Conservation (phyloP, 345 rosid species). For the Corymbia maculata region DNA sequence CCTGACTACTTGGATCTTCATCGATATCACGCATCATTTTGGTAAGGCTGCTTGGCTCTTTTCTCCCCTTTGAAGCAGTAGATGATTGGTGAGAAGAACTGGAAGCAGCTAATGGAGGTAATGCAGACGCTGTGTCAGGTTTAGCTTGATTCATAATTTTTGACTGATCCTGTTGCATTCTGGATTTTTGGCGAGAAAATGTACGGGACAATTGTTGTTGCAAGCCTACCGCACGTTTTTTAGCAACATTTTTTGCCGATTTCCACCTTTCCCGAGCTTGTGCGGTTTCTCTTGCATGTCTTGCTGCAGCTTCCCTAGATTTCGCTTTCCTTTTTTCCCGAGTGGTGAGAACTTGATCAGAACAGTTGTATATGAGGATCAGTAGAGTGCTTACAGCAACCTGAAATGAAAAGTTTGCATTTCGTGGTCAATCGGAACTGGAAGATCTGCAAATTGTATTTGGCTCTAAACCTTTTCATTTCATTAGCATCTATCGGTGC, state of each 20-base stretch:
- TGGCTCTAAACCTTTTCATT: not conserved
- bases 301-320: slow-evolving; percentile 71
- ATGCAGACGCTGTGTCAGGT: not conserved
- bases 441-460: not conserved
- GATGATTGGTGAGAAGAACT: slow-evolving; percentile 19
- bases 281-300: slow-evolving; percentile 74
- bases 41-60: slow-evolving; percentile 39
- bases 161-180: slow-evolving; percentile 4
- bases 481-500: not conserved
- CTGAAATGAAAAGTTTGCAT: slow-evolving; percentile 14
- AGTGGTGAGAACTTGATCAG: slow-evolving; percentile 59
- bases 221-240: slow-evolving; percentile 42
- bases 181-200: slow-evolving; percentile 57
- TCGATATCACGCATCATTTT: slow-evolving; percentile 59
- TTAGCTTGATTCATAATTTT: slow-evolving; percentile 4
- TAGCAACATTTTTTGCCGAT: slow-evolving; percentile 49
- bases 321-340: slow-evolving; percentile 50
- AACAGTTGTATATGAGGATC: slow-evolving; percentile 53
- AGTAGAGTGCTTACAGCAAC: slow-evolving; percentile 37
- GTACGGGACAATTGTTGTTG: slow-evolving; percentile 54
- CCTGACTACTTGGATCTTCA: slow-evolving; percentile 36
- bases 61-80: slow-evolving; percentile 33
- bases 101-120: not conserved
- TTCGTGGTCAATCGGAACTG: slow-evolving; percentile 1
- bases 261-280: slow-evolving; percentile 93